Evolutionary conservation across 257 asterid species (phyloP).

Genomic region (Solanum chmielewskii): DNA sequence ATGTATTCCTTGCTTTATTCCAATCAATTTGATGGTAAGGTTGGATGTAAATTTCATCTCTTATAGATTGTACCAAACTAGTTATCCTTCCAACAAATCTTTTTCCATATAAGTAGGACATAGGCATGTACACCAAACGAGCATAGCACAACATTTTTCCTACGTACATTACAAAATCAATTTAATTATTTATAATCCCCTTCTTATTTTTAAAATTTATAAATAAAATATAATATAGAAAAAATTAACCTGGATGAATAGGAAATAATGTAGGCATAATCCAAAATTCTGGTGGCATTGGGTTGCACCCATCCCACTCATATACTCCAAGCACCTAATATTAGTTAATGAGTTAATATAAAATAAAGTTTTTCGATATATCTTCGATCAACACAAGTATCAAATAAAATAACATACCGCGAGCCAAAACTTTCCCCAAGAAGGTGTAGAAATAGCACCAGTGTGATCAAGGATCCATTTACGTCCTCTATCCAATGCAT

Average conservation of each 20-base stretch:
- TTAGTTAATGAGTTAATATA: not conserved
- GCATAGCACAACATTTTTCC: conserved; percentile 42
- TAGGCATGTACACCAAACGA: conserved; percentile 46
- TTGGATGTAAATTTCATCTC: conserved; percentile 25
- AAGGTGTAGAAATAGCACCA: conserved; percentile 20
- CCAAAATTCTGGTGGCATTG: conserved; percentile 85
- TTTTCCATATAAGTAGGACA: conserved; percentile 57
- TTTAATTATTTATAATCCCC: not conserved
- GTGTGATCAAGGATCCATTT: conserved; percentile 47
- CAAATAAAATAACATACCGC: conserved; percentile 5
- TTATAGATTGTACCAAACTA: not conserved
- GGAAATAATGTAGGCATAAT: conserved; percentile 70
- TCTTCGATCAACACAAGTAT: not conserved
- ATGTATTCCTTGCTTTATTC: conserved; percentile 33
- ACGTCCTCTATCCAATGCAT: conserved; percentile 13
- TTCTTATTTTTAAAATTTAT: not conserved
- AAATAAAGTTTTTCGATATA: not conserved
- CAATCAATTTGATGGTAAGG: conserved; percentile 33
- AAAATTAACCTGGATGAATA: conserved; percentile 51
- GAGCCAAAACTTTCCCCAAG: conserved; percentile 49
- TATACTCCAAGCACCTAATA: conserved; percentile 78
- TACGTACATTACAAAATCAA: not conserved
- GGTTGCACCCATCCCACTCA: conserved; percentile 93
- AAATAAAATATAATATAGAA: too few species aligned
- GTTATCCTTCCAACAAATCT: conserved; percentile 39